Evolutionary conservation across 2,329 filamentous ascomycete genomes (phyloP).

Genomic region (Neocucurbitaria cava): DNA sequence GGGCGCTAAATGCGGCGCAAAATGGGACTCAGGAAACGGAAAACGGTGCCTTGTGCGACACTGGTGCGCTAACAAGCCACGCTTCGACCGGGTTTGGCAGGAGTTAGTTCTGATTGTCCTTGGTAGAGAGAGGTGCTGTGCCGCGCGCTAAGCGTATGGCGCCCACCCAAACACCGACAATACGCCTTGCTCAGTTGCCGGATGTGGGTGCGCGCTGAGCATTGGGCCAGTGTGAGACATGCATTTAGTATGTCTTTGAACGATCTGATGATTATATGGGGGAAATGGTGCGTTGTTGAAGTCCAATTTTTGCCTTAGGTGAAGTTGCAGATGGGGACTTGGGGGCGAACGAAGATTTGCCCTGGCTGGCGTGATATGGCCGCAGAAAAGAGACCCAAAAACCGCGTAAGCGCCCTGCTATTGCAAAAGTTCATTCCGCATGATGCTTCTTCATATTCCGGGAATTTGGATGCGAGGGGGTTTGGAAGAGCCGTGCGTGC

Average conservation of each 20-base stretch:
- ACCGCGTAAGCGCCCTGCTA: neutral
- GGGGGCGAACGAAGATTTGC: neutral
- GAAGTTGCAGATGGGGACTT: neutral
- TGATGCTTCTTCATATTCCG: neutral
- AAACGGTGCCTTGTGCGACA: neutral
- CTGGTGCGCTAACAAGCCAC: neutral
- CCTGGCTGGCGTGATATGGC: neutral
- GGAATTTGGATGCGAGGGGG: neutral
- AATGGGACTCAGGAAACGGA: too few relatives aligned
- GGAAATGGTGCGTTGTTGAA: neutral
- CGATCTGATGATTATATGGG: neutral
- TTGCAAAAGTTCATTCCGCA: neutral
- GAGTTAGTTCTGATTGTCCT: neutral
- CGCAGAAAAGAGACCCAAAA: neutral
- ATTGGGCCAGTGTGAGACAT: neutral
- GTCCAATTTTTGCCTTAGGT: neutral
- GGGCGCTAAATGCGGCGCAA: slow-evolving; percentile 1
- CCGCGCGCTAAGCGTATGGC: neutral
- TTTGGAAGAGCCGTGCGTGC: neutral
- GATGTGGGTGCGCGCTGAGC: neutral
- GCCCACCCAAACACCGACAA: neutral
- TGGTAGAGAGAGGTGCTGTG: neutral
- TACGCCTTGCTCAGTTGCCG: slow-evolving; percentile 1
- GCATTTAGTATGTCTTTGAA: neutral
- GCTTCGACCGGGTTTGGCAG: neutral